Base-by-base conservation (phyloP, 352 stramenopile species). In the Pythium apleroticum region DNA sequence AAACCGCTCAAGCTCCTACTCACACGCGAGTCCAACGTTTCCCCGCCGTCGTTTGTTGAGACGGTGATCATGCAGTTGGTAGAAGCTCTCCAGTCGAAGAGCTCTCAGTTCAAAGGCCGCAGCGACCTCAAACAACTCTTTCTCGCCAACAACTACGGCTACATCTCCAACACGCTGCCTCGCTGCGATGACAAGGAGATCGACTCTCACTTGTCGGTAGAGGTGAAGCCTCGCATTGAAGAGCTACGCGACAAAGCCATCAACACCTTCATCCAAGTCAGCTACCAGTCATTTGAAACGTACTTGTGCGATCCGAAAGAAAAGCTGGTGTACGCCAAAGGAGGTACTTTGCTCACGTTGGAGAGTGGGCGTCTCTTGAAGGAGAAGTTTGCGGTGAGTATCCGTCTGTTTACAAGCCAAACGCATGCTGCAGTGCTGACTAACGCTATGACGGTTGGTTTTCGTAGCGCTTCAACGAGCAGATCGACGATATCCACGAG, bases 121-220 rank as follows among this genome's bases (percentile, higher is more conserved):
- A 64, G 68, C 20, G 78, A 86, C 19, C 65, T 92, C 20, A 89
- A 87, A 48, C 75, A 81, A 19, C 72, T 98, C n/a, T 98, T 98
- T 66, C 81, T 98, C 27, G 86, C 93, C 43, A 98, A 98, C 77
- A 98, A 98, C 67, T 94, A 88, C 17, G 91, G 90, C 45, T 98
- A 96, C 65, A 75, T 98, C 15, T 71, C 85, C 11, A 92, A 89
- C 35, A 86, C 91, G 25, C 72, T 98, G 12, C 76, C 78, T 6
- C 76, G 73, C 33, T 90, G 84, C 25, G 66, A 70, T 15, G 80
- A 88, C 20, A 70, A 75, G 28, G 74, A 84, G 25, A 71, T 91
- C 10, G 78, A 85, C 46, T 57, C 61, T 1, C 73, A 89, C 20
- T 71, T 94, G 10, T 74, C 83, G 33, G 69, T 73, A 20, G 77